Conservation (phyloP, 768 basidiomycete species). For the Rhodotorula taiwanensis region DNA sequence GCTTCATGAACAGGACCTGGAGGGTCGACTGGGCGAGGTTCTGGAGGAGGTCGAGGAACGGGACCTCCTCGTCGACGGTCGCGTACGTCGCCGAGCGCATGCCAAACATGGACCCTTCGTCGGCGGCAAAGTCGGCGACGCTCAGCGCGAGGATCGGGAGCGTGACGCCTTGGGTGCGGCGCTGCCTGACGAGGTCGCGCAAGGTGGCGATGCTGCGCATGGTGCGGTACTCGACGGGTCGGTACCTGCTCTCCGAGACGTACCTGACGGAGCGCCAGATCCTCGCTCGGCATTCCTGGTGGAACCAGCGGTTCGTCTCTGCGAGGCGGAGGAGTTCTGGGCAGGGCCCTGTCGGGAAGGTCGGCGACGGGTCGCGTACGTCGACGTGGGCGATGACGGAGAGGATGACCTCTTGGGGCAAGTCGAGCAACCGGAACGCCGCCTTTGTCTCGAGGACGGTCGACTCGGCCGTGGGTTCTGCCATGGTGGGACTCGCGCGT, state of each 20-base stretch:
- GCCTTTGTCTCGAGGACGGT: neutral
- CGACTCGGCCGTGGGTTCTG: neutral
- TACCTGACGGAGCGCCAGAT: slow-evolving; percentile 12
- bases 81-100: too few species aligned
- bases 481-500: neutral
- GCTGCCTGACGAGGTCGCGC: neutral
- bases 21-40: slow-evolving; percentile 83
- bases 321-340: slow-evolving; percentile 12
- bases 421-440: slow-evolving; percentile 12
- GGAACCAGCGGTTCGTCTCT: neutral
- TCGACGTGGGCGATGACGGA: slow-evolving; percentile 7
- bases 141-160: neutral
- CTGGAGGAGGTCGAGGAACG: slow-evolving; percentile 90
- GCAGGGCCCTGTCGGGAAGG: slow-evolving; percentile 22
- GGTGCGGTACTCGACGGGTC: neutral
- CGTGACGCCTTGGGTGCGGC: neutral
- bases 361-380: slow-evolving; percentile 17
- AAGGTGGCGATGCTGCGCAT: neutral
- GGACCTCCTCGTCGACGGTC: slow-evolving; percentile 76
- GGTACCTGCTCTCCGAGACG: neutral
- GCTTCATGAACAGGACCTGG: slow-evolving; percentile 26
- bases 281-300: slow-evolving; percentile 7
- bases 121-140: neutral
- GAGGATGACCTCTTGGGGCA: slow-evolving; percentile 15
- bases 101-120: slow-evolving; percentile 30